Evolutionary conservation across 345 rosid genomes (phyloP), one percentile per base, ranked within the genome.

Genomic region (Bruguiera parviflora): DNA sequence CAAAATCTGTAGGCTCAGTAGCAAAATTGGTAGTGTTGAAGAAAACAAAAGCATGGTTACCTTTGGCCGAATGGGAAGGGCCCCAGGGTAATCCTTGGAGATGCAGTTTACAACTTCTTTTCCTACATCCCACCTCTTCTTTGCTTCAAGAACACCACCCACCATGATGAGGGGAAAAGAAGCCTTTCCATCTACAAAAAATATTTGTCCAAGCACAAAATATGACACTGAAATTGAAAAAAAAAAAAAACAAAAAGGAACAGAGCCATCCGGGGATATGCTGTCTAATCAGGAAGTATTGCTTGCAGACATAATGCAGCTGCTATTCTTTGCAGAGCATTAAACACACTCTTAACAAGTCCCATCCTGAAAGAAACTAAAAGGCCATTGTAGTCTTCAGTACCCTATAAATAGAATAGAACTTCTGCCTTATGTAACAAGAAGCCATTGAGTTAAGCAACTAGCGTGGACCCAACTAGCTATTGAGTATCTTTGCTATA

Each of bases 91-190:
- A 67, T 81, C 82, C 67, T 77, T 82, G 39, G 77, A 74, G 66
- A 89, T 85, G 73, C 74, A 84, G 39, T 80, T 71, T 27, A 87
- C 68, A 55, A 87, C 91, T 75, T 89, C 95, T 69, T 79, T 82
- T 70, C 89, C 88, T 63, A 89, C 85, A 67, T 89, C 91, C 91
- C 95, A 86, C 52, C 83, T 85, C 76, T 65, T 80, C 60, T 85
- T 86, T 21, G 84, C 91, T 79, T 82, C 86, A 51, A 89, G 94
- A 66, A 89, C 89, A 37, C 94, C 94, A 8, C 94, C 94, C 69
- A 89, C 94, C 94, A 89, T 85, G 66, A 89, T 89, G 39, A 89
- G 87, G 29, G 94, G 91, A 52, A 89, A 89, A 33, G 78, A 67
- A 63, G 64, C 79, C 24, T 78, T 85, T 71, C 85, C 86, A 79